Conservation (phyloP, 1,284 basidiomycete species). For the Papiliotrema fonsecae region DNA sequence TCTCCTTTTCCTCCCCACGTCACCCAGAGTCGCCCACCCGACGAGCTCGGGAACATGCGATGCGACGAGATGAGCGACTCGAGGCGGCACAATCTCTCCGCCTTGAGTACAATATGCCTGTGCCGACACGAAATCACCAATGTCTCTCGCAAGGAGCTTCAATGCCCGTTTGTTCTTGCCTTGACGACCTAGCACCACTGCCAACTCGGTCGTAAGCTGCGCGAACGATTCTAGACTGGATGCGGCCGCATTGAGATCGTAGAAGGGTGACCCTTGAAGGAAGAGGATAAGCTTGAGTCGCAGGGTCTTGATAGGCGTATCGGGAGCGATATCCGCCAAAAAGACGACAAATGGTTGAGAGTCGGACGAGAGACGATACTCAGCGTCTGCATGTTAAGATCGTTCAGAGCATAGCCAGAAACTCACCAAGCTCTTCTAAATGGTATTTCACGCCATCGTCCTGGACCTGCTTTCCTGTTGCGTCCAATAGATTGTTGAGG, state of each 20-base stretch:
- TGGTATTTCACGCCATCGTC: conserved; percentile 48
- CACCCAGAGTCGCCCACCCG: conserved; percentile 56
- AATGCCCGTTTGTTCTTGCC: conserved; percentile 64
- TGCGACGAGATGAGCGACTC: conserved; percentile 54
- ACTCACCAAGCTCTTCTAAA: conserved; percentile 44
- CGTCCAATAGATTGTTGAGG: conserved; percentile 27
- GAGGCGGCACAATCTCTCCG: conserved; percentile 63
- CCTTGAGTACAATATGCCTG: conserved; percentile 75
- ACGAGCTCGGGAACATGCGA: conserved; percentile 49
- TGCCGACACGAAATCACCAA: conserved; percentile 69
- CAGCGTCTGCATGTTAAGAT: conserved; percentile 28
- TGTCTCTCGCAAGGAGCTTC: conserved; percentile 60
- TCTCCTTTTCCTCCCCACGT: conserved; percentile 35
- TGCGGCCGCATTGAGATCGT: conserved; percentile 57
- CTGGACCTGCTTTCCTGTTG: conserved; percentile 22
- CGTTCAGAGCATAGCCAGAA: neutral
- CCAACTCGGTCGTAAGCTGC: conserved; percentile 64
- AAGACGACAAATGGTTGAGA: conserved; percentile 39
- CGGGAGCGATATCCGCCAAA: conserved; percentile 52
- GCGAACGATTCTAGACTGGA: conserved; percentile 51
- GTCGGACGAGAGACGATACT: conserved; percentile 37
- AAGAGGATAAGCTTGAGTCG: conserved; percentile 73
- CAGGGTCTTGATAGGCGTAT: conserved; percentile 64
- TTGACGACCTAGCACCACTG: conserved; percentile 75
- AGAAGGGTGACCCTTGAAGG: conserved; percentile 66